Conservation (phyloP, 495 filamentous ascomycete species). For the Cercophora sp. region DNA sequence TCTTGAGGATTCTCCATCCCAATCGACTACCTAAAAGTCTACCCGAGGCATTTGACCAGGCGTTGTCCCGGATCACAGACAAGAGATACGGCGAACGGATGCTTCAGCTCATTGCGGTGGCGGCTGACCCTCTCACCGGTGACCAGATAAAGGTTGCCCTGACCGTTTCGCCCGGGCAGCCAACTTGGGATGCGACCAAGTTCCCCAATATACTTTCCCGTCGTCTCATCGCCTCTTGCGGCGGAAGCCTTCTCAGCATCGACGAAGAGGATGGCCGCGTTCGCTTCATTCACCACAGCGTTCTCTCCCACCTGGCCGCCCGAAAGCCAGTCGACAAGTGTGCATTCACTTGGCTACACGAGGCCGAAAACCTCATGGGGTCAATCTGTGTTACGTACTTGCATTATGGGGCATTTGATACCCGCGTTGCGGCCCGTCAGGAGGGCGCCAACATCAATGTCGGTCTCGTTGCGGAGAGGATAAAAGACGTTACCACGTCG, state of each 20-base stretch:
- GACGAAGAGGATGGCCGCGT: constrained; percentile 4
- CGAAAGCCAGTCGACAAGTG: background rate
- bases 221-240: background rate
- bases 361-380: too few relatives aligned
- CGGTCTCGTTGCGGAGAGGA: too few relatives aligned
- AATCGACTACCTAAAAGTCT: background rate
- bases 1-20: background rate
- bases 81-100: background rate
- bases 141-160: constrained; percentile 5
- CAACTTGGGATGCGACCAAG: accelerated
- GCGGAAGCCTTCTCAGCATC: background rate
- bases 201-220: background rate
- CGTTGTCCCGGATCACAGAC: background rate
- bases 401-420: too few relatives aligned
- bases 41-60: background rate
- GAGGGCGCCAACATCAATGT: too few relatives aligned
- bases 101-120: background rate
- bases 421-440: too few relatives aligned
- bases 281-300: constrained; percentile 10
- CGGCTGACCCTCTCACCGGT: background rate
- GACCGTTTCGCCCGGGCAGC: background rate
- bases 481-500: too few relatives aligned
- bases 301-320: background rate
- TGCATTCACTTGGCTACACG: too few relatives aligned
- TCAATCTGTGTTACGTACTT: too few relatives aligned